phyloP scores from a whole-genome alignment of 2,329 filamentous ascomycete species.

The Alternaria rosae region DNA sequence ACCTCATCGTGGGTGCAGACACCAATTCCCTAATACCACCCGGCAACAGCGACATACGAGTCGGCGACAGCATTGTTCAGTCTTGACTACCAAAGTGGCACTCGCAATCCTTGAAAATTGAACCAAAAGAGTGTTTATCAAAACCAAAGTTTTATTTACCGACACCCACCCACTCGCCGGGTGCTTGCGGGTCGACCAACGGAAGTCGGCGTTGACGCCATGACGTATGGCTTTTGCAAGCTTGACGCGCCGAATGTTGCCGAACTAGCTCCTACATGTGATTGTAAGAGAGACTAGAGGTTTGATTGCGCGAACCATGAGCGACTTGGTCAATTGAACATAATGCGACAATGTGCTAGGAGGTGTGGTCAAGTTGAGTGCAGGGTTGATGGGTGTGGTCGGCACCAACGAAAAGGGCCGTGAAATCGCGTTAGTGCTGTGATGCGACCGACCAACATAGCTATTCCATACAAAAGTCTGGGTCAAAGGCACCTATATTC shows the following conservation, averaged over 20 bases:
- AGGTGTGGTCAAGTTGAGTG: not conserved
- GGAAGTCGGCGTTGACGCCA: conserved; percentile 11
- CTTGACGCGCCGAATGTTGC: conserved; percentile 16
- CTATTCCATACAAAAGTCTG: too few species aligned
- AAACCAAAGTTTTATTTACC: conserved; percentile 3
- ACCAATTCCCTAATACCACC: conserved; percentile 28
- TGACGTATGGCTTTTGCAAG: conserved; percentile 29
- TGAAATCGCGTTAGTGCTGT: too few species aligned
- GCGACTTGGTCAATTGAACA: not conserved
- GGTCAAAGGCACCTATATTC: too few species aligned
- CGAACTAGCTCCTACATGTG: not conserved
- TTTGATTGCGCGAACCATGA: not conserved
- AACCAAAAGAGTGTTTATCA: not conserved
- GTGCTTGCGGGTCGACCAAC: conserved; percentile 20
- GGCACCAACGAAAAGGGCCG: not conserved
- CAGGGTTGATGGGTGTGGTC: not conserved
- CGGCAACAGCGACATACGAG: conserved; percentile 29
- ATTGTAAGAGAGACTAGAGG: not conserved
- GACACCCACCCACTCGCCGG: conserved; percentile 17
- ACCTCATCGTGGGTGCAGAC: conserved; percentile 9
- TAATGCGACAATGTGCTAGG: not conserved
- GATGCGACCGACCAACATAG: not conserved
- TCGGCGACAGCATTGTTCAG: conserved; percentile 1
- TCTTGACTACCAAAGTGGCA: not conserved
- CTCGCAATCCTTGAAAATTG: not conserved